Percentiles rank a stretch among this genome's conserved stretches.
Evolutionary conservation across 2,329 filamentous ascomycete species (phyloP).

Genomic region (Fusarium lateritium): DNA sequence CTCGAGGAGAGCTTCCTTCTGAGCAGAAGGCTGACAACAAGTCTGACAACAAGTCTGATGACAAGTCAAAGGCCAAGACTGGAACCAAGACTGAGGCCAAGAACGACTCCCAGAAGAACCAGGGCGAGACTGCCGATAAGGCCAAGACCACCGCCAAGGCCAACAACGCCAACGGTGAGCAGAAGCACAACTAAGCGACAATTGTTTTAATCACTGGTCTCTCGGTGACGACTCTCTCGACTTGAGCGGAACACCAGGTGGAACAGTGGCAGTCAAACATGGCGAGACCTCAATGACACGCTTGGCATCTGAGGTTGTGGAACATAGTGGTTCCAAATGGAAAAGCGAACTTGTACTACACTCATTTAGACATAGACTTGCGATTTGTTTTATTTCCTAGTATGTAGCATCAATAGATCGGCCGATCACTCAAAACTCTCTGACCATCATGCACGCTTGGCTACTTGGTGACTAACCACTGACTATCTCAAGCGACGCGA

Average conservation of each 20-base stretch:
- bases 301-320: too few species aligned
- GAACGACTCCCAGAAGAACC: background rate
- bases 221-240: background rate
- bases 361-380: constrained; percentile 1
- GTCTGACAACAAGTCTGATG: constrained; percentile 2
- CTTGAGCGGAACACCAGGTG: background rate
- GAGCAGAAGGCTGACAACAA: background rate
- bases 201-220: too few species aligned
- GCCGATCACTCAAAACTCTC: constrained; percentile 12
- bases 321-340: background rate
- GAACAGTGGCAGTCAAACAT: too few species aligned
- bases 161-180: background rate
- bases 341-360: constrained; percentile 3
- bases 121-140: background rate
- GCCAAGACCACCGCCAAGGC: background rate
- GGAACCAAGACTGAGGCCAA: background rate
- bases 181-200: constrained; percentile 4
- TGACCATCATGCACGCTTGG: too few species aligned
- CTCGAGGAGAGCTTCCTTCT: constrained; percentile 1
- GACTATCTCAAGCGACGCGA: too few species aligned
- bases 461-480: too few species aligned
- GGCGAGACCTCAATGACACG: too few species aligned
- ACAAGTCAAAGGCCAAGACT: background rate
- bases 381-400: constrained; percentile 3
- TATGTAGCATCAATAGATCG: constrained; percentile 18